phyloP scores from a whole-genome alignment of 495 filamentous ascomycete species.

The Elaphomyces granulatus region DNA sequence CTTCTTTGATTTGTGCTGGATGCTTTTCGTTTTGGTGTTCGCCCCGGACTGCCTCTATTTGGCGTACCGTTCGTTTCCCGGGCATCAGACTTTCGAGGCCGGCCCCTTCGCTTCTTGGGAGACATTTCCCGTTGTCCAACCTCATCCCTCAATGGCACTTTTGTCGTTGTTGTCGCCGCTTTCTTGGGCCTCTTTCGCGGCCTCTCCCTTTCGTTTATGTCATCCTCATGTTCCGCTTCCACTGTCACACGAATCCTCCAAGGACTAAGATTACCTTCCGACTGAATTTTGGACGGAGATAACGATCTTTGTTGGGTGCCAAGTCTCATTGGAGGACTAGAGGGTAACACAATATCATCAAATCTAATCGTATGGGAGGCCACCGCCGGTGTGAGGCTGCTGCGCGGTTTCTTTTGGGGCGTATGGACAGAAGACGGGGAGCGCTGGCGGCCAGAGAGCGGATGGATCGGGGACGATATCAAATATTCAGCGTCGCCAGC shows the following conservation, averaged over 20 bases:
- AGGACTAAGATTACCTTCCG: conserved; percentile 32
- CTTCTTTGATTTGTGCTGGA: too few relatives aligned
- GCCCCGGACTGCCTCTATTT: conserved; percentile 20
- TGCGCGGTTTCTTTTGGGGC: conserved; percentile 23
- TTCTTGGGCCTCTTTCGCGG: conserved; percentile 24
- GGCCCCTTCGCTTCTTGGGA: conserved; percentile 26
- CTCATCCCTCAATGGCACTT: conserved; percentile 39
- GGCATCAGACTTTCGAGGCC: conserved; percentile 31
- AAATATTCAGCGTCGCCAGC: conserved; percentile 32
- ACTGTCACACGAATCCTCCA: conserved; percentile 46
- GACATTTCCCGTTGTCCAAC: conserved; percentile 23
- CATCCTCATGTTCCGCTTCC: conserved; percentile 40
- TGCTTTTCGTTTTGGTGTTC: conserved; percentile 15
- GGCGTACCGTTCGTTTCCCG: conserved; percentile 19
- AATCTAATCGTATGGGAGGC: conserved; percentile 32
- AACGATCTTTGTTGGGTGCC: conserved; percentile 16
- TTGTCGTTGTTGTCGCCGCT: conserved; percentile 34
- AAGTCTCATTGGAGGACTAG: conserved; percentile 24
- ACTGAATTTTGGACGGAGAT: conserved; percentile 24
- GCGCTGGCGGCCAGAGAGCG: conserved; percentile 30
- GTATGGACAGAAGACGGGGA: conserved; percentile 26
- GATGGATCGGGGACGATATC: conserved; percentile 31
- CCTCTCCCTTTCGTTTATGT: conserved; percentile 16
- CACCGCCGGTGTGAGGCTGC: conserved; percentile 24
- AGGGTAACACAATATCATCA: conserved; percentile 32